Percentiles rank a stretch among this genome's conserved stretches.
These are phyloP conservation scores for Houttuynia cordata DNA, from an alignment of 164 flowering plant genomes.

Conservation along the genomic window DNA sequence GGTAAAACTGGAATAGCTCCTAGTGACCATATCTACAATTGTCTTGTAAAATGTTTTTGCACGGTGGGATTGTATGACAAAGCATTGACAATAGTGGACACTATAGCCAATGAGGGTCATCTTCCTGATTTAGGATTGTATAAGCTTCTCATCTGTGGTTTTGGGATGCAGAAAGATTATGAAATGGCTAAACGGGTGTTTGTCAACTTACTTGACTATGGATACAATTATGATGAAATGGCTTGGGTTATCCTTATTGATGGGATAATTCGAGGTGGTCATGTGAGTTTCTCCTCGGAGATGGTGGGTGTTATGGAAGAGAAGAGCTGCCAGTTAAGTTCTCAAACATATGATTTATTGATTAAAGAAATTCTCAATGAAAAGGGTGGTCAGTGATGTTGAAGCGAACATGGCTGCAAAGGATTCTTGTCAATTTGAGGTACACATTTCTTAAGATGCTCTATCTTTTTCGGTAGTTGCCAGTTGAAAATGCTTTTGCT, in stretches of 20 bases:
- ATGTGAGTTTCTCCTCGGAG: conserved; percentile 39
- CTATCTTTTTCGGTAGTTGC: too few relatives aligned
- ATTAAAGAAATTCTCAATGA: conserved; percentile 28
- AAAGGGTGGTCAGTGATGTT: too few relatives aligned
- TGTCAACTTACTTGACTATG: conserved; percentile 30
- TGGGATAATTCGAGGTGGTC: conserved; percentile 56
- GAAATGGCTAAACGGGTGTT: conserved; percentile 45
- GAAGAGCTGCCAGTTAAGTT: conserved; percentile 34
- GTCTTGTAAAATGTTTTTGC: conserved; percentile 51
- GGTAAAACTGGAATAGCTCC: conserved; percentile 36
- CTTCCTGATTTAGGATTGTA: conserved; percentile 44
- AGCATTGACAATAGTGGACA: conserved; percentile 33
- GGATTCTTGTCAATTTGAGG: too few relatives aligned
- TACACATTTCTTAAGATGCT: too few relatives aligned
- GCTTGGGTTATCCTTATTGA: conserved; percentile 76
- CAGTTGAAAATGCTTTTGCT: too few relatives aligned
- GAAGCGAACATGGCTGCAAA: too few relatives aligned
- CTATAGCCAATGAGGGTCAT: conserved; percentile 31
- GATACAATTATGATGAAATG: conserved; percentile 60
- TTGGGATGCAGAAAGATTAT: conserved; percentile 31
- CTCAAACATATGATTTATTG: conserved; percentile 48
- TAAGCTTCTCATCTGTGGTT: conserved; percentile 55
- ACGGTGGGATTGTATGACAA: conserved; percentile 33
- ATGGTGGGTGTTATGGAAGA: conserved; percentile 56
- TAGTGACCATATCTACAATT: conserved; percentile 36